Evolutionary conservation across 345 rosid species (phyloP).

Genomic region (Moringa oleifera): DNA sequence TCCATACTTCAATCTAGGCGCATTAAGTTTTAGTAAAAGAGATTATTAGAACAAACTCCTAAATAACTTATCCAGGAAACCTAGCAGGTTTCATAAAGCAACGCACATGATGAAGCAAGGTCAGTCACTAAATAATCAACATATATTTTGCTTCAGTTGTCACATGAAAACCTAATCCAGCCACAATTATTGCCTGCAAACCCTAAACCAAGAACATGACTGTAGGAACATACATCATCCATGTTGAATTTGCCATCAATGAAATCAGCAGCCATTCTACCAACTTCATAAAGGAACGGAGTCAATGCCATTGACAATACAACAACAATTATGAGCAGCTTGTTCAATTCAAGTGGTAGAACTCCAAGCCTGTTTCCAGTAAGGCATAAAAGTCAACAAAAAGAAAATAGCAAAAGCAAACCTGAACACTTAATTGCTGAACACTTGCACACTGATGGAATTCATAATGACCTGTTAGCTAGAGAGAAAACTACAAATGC

Average conservation of each 20-base stretch:
- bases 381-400: constrained; percentile 9
- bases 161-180: too few relatives aligned
- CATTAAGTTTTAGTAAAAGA: not conserved
- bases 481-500: constrained; percentile 93
- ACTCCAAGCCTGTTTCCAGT: constrained; percentile 74
- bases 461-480: constrained; percentile 64
- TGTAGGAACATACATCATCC: constrained; percentile 36
- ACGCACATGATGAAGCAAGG: not conserved
- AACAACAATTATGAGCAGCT: constrained; percentile 91
- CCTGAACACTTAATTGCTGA: constrained; percentile 4
- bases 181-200: constrained; percentile 3
- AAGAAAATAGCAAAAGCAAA: not conserved
- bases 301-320: constrained; percentile 96
- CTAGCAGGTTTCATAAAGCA: not conserved
- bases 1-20: not conserved
- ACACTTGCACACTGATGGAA: constrained; percentile 14
- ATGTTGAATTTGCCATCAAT: constrained; percentile 49
- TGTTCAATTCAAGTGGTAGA: constrained; percentile 95
- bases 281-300: constrained; percentile 81
- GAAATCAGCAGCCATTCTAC: constrained; percentile 76
- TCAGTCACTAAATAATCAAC: not conserved
- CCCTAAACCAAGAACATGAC: constrained; percentile 4
- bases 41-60: not conserved
- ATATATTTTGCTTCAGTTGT: too few relatives aligned
- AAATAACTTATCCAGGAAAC: not conserved